Percentiles rank a stretch among this genome's conserved stretches.
Conservation (phyloP, 352 stramenopile species). For the Halophytophthora polymorphica region DNA sequence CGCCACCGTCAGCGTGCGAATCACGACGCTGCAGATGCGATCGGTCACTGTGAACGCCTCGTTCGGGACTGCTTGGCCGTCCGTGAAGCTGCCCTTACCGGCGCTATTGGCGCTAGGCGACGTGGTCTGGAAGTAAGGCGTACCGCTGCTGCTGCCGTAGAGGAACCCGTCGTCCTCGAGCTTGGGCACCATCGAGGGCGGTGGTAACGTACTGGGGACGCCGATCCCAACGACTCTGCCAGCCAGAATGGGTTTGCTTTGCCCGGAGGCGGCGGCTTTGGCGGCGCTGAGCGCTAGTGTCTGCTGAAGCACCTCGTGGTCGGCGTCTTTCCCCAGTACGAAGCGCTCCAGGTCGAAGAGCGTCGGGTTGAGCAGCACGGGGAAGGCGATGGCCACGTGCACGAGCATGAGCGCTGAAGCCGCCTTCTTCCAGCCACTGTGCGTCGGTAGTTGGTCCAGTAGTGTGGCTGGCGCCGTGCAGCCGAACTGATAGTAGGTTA, state of each 20-base stretch:
- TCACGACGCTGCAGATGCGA: slow-evolving; percentile 41
- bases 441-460: slow-evolving; percentile 48
- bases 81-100: neutral
- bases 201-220: neutral
- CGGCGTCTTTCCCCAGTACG: slow-evolving; percentile 54
- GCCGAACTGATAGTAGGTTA: slow-evolving; percentile 70
- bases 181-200: slow-evolving; percentile 23
- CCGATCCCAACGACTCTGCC: slow-evolving; percentile 8
- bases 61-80: neutral
- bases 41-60: slow-evolving; percentile 39
- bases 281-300: slow-evolving; percentile 29
- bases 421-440: slow-evolving; percentile 24
- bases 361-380: slow-evolving; percentile 57
- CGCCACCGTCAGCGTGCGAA: slow-evolving; percentile 46
- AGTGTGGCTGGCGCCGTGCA: slow-evolving; percentile 60
- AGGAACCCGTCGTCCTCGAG: slow-evolving; percentile 48
- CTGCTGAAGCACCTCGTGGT: slow-evolving; percentile 55
- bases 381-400: slow-evolving; percentile 64
- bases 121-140: slow-evolving; percentile 33
- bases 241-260: slow-evolving; percentile 41
- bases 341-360: slow-evolving; percentile 65
- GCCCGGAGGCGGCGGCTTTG: slow-evolving; percentile 19
- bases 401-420: slow-evolving; percentile 47
- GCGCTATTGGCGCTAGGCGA: slow-evolving; percentile 25
- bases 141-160: slow-evolving; percentile 33